phyloP scores from a whole-genome alignment of 768 basidiomycete species.

The Pisolithus marmoratus region DNA sequence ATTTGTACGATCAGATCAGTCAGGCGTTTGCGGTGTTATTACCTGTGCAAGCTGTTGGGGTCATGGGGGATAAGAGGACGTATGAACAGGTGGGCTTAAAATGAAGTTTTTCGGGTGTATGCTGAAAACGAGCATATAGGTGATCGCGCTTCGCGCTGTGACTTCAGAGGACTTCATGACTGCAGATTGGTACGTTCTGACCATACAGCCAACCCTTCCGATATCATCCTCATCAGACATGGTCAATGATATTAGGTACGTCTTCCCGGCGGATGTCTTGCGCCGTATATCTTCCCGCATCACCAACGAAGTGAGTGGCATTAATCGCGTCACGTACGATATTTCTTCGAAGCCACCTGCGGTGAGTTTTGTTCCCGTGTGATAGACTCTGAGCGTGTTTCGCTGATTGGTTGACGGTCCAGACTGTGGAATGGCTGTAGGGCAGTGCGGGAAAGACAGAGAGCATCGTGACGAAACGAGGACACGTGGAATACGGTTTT shows the following conservation, averaged over 20 bases:
- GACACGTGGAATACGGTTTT: too few species aligned
- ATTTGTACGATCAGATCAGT: conserved; percentile 86
- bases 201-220: background rate
- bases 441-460: too few species aligned
- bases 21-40: conserved; percentile 95
- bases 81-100: conserved; percentile 72
- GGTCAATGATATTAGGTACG: conserved; percentile 59
- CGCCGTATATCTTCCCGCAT: conserved; percentile 92
- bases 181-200: conserved; percentile 77
- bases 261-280: conserved; percentile 89
- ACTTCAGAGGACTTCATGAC: conserved; percentile 99
- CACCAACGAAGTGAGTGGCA: conserved; percentile 95
- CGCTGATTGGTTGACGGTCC: background rate
- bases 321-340: conserved; percentile 94
- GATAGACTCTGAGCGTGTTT: conserved; percentile 4
- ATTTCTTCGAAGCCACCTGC: conserved; percentile 97
- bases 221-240: conserved; percentile 14
- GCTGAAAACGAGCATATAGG: conserved; percentile 36
- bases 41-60: conserved; percentile 97
- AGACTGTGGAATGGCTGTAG: too few species aligned
- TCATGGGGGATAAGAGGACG: conserved; percentile 94
- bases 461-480: too few species aligned
- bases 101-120: background rate
- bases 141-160: conserved; percentile 91
- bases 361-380: conserved; percentile 35